phyloP scores from a whole-genome alignment of 176 grass and related monocot genomes.

The Cocos nucifera region DNA sequence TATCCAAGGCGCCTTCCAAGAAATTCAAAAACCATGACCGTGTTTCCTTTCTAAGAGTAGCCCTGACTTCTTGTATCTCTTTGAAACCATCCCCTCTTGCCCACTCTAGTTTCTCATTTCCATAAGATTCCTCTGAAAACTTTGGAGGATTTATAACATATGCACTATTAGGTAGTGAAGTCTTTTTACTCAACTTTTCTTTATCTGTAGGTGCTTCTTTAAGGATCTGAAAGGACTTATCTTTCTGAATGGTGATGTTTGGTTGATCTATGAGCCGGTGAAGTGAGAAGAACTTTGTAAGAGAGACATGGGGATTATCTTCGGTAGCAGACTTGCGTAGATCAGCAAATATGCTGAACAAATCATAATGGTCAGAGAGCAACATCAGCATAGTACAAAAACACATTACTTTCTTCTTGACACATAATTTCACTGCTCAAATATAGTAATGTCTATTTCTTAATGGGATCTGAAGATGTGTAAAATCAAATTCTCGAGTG shows the following conservation, averaged over 20 bases:
- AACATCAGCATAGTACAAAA: too few species aligned
- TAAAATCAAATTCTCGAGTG: too few species aligned
- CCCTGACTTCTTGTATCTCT: slow-evolving; percentile 78
- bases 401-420: too few species aligned
- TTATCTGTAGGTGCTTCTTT: slow-evolving; percentile 41
- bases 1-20: slow-evolving; percentile 51
- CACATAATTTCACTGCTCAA: too few species aligned
- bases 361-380: not conserved
- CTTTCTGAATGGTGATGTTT: slow-evolving; percentile 46
- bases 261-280: slow-evolving; percentile 62
- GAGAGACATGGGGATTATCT: slow-evolving; percentile 45
- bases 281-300: slow-evolving; percentile 83
- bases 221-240: slow-evolving; percentile 19
- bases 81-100: slow-evolving; percentile 77
- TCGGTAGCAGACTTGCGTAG: slow-evolving; percentile 42
- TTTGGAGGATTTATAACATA: slow-evolving; percentile 24
- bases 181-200: slow-evolving; percentile 55
- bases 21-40: slow-evolving; percentile 86
- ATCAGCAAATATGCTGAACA: slow-evolving; percentile 78
- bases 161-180: slow-evolving; percentile 33
- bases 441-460: too few species aligned
- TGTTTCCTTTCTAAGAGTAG: slow-evolving; percentile 45
- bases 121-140: slow-evolving; percentile 27
- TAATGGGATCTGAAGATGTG: too few species aligned
- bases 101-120: slow-evolving; percentile 63